Conservation (phyloP, 768 basidiomycete species). For the Kockovaella imperatae region DNA sequence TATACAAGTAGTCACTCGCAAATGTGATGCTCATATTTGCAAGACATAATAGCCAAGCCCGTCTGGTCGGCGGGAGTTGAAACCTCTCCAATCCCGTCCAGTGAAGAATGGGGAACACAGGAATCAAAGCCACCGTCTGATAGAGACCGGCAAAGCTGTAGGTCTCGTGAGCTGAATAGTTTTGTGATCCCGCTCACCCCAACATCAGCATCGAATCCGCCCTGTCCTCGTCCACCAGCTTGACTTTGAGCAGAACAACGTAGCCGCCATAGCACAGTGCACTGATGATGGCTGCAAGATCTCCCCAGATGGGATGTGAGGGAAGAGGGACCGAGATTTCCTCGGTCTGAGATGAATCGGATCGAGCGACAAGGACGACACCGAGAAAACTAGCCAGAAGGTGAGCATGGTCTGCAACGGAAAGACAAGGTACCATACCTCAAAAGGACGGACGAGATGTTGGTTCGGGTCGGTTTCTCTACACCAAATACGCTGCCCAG, state of each 20-base stretch:
- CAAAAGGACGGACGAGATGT: constrained; percentile 66
- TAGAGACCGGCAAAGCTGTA: constrained; percentile 74
- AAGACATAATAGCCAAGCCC: constrained; percentile 50
- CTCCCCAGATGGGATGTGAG: constrained; percentile 58
- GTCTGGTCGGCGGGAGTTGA: constrained; percentile 56
- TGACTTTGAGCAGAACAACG: constrained; percentile 79
- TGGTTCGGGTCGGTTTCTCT: constrained; percentile 64
- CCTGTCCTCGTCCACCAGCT: constrained; percentile 68
- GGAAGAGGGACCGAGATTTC: constrained; percentile 20
- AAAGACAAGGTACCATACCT: constrained; percentile 52
- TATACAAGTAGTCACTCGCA: constrained; percentile 62
- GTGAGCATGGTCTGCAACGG: not conserved
- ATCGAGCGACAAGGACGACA: constrained; percentile 77
- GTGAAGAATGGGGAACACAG: constrained; percentile 70
- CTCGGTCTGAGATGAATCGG: constrained; percentile 55
- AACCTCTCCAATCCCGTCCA: constrained; percentile 63
- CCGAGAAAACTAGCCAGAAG: constrained; percentile 63
- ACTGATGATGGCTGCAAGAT: constrained; percentile 73
- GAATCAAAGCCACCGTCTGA: constrained; percentile 69
- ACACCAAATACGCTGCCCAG: constrained; percentile 75
- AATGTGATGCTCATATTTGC: constrained; percentile 75
- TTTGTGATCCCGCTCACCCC: constrained; percentile 44
- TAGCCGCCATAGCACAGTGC: constrained; percentile 84
- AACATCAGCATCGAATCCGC: constrained; percentile 93
- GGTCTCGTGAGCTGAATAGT: not conserved